phyloP scores from a whole-genome alignment of 2,329 filamentous ascomycete species.

The Aspergillus clavatus region DNA sequence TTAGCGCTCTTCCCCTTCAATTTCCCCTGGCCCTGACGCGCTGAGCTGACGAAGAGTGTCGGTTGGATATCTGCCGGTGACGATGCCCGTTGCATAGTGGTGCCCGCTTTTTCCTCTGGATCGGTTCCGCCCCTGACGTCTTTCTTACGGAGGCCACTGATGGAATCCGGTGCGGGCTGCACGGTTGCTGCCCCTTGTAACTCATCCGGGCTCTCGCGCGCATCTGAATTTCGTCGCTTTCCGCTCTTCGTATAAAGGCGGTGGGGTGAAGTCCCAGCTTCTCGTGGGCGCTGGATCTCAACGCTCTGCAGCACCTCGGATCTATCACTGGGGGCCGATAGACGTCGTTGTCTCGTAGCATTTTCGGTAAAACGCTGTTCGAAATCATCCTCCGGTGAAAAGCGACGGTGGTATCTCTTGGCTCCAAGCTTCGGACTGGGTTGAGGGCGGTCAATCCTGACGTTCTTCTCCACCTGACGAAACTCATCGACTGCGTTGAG shows the following conservation, averaged over 20 bases:
- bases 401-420: constrained; percentile 4
- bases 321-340: constrained; percentile 4
- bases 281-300: constrained; percentile 9
- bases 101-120: constrained; percentile 1
- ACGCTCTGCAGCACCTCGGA: constrained; percentile 12
- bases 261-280: background rate
- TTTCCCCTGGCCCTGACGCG: constrained; percentile 10
- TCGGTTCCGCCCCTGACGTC: constrained; percentile 4
- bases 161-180: constrained; percentile 11
- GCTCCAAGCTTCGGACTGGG: constrained; percentile 3
- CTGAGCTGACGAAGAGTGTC: constrained; percentile 22
- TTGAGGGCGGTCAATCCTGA: constrained; percentile 7
- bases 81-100: constrained; percentile 11
- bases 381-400: constrained; percentile 8
- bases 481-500: constrained; percentile 14
- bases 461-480: constrained; percentile 17
- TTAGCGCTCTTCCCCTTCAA: constrained; percentile 6
- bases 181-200: constrained; percentile 36
- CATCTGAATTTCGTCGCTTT: constrained; percentile 6
- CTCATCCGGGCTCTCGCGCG: constrained; percentile 38
- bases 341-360: constrained; percentile 22
- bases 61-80: constrained; percentile 33
- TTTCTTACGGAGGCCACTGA: constrained; percentile 7
- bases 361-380: constrained; percentile 23
- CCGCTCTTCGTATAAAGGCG: constrained; percentile 4